Conservation (phyloP, 2,329 filamentous ascomycete genomes). For the Neopestalotiopsis sp. region DNA sequence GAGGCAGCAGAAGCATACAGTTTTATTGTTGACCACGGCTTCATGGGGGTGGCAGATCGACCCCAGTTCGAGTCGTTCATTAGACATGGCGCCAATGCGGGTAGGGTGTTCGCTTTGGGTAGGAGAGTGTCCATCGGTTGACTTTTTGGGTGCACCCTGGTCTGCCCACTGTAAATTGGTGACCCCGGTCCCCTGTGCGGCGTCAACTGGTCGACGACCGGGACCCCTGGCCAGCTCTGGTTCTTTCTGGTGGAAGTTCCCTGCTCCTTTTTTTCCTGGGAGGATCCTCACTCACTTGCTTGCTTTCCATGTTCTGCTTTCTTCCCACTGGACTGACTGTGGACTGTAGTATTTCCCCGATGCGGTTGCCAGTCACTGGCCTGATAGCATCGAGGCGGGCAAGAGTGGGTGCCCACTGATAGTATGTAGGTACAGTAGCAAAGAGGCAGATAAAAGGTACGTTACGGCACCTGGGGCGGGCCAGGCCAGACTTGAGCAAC, state of each 20-base stretch:
- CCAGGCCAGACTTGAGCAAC: background rate
- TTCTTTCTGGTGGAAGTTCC: too few relatives aligned
- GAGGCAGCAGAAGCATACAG: conserved; percentile 41
- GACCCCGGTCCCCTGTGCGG: background rate
- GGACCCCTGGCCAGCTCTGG: background rate
- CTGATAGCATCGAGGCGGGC: background rate
- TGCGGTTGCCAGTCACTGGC: background rate
- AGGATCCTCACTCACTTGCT: background rate
- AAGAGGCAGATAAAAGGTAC: background rate
- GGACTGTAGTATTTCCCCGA: background rate
- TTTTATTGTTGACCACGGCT: conserved; percentile 46
- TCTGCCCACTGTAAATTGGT: background rate
- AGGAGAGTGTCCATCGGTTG: conserved; percentile 12
- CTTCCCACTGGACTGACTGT: background rate
- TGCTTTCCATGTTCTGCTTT: background rate
- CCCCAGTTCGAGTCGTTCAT: conserved; percentile 13
- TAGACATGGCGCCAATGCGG: conserved; percentile 18
- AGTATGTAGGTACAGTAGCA: background rate
- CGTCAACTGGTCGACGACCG: background rate
- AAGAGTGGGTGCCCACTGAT: background rate
- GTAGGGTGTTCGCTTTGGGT: conserved; percentile 22
- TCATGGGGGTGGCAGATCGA: conserved; percentile 27
- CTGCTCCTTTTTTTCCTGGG: background rate
- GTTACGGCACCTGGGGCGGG: background rate
- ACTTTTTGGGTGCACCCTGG: conserved; percentile 11